Conservation (phyloP, 2,329 filamentous ascomycete species). For the Penicillium digitatum region DNA sequence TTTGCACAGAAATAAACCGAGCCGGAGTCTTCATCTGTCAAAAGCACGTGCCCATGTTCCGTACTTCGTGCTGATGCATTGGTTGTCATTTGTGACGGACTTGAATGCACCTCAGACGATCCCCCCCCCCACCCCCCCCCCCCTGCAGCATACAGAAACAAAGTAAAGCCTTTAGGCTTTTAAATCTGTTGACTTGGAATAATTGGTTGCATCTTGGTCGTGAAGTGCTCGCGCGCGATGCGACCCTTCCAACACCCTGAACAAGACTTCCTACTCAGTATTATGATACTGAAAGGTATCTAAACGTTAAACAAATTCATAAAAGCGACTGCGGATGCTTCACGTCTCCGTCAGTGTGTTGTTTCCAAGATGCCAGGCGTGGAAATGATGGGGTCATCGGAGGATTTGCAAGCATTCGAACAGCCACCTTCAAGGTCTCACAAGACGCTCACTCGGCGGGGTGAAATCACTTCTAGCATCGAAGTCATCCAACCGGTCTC, state of each 20-base stretch:
- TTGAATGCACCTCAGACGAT: constrained; percentile 4
- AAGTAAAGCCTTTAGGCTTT: constrained; percentile 1
- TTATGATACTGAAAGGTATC: constrained; percentile 1
- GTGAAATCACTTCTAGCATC: constrained; percentile 25
- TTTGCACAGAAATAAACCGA: constrained; percentile 1
- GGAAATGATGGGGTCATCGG: constrained; percentile 27
- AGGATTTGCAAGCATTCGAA: constrained; percentile 26
- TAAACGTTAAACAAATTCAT: not conserved
- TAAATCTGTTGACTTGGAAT: constrained; percentile 8
- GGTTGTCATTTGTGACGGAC: not conserved
- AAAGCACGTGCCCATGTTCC: not conserved
- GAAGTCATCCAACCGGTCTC: constrained; percentile 25
- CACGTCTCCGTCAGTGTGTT: not conserved
- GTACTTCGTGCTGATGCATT: not conserved
- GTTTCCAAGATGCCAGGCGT: constrained; percentile 31
- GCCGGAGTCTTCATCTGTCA: not conserved
- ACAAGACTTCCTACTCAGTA: not conserved
- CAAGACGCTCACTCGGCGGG: constrained; percentile 40
- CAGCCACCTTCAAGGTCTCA: constrained; percentile 38
- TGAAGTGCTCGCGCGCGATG: constrained; percentile 9
- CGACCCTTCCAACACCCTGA: constrained; percentile 9
- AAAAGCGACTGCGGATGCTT: constrained; percentile 6
- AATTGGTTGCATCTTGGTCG: constrained; percentile 7
- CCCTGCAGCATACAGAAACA: constrained; percentile 17
- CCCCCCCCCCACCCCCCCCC: constrained; percentile 10